Conservation (phyloP, 495 filamentous ascomycete species). For the Talaromyces thailandensis region DNA sequence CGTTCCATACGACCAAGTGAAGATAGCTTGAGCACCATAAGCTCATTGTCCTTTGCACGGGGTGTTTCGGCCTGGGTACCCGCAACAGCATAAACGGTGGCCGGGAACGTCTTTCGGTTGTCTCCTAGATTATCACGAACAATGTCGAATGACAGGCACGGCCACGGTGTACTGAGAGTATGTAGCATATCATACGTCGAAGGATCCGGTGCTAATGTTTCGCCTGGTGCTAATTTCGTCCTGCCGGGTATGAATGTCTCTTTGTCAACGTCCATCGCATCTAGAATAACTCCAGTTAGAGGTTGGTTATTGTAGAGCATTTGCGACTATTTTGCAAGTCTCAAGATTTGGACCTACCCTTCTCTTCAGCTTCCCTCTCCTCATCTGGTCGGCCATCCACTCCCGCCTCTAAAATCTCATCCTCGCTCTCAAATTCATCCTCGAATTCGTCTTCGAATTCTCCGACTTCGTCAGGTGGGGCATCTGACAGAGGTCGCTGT, state of each 20-base stretch:
- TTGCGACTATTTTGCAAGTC: constrained; percentile 11
- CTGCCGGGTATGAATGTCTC: constrained; percentile 90
- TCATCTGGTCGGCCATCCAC: constrained; percentile 86
- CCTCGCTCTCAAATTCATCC: constrained; percentile 94
- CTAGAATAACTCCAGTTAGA: constrained; percentile 27
- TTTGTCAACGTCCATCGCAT: constrained; percentile 85
- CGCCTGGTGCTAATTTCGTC: constrained; percentile 74
- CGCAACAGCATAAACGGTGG: constrained; percentile 85
- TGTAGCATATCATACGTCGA: constrained; percentile 96
- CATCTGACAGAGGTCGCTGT: constrained; percentile 45
- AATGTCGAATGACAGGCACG: constrained; percentile 93
- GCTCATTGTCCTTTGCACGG: constrained; percentile 73
- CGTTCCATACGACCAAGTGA: constrained; percentile 78
- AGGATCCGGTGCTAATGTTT: constrained; percentile 81
- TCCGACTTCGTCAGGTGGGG: constrained; percentile 55
- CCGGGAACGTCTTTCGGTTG: constrained; percentile 81
- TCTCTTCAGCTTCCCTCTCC: constrained; percentile 81
- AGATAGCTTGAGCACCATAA: constrained; percentile 94
- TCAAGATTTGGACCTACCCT: constrained; percentile 37
- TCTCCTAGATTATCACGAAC: constrained; percentile 81
- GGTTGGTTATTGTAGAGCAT: neutral
- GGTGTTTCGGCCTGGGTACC: constrained; percentile 82
- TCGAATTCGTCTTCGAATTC: constrained; percentile 96
- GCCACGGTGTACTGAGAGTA: constrained; percentile 84
- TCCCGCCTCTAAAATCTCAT: constrained; percentile 90